phyloP scores from a whole-genome alignment of 192 early-diverging fungal genomes.

The Mortierella hygrophila region DNA sequence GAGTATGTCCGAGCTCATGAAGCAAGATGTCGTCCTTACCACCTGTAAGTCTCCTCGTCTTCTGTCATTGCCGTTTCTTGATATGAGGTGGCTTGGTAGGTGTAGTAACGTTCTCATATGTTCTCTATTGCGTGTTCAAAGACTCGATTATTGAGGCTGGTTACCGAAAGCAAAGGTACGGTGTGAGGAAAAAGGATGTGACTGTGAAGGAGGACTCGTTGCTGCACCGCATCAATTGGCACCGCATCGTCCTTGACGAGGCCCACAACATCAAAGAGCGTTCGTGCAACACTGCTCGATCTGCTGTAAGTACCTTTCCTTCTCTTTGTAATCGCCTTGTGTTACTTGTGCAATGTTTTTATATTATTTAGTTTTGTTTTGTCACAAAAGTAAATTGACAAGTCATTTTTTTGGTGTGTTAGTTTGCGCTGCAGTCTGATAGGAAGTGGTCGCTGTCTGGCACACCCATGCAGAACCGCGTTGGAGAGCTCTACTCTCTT shows the following conservation, averaged over 20 bases:
- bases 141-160: slow-evolving; percentile 82
- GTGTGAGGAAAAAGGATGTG: slow-evolving; percentile 72
- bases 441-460: slow-evolving; percentile 90
- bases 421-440: slow-evolving; percentile 77
- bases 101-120: not conserved
- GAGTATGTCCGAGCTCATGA: slow-evolving; percentile 63
- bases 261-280: slow-evolving; percentile 95
- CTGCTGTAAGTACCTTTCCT: slow-evolving; percentile 64
- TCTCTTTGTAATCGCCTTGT: not conserved
- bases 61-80: not conserved
- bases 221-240: slow-evolving; percentile 84
- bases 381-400: not conserved
- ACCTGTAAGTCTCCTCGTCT: slow-evolving; percentile 61
- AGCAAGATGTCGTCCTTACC: slow-evolving; percentile 84
- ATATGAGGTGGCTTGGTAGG: not conserved
- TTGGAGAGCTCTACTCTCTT: slow-evolving; percentile 93
- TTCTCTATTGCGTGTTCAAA: slow-evolving; percentile 30
- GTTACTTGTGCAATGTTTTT: not conserved
- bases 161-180: slow-evolving; percentile 80
- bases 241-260: slow-evolving; percentile 87
- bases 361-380: not conserved
- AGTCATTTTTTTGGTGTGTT: not conserved
- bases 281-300: slow-evolving; percentile 84
- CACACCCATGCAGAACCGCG: slow-evolving; percentile 93
- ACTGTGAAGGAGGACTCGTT: slow-evolving; percentile 73